Evolutionary conservation across 2,329 filamentous ascomycete species (phyloP), one percentile per base, ranked within the genome.

Genomic region (Lachnellula willkommii): DNA sequence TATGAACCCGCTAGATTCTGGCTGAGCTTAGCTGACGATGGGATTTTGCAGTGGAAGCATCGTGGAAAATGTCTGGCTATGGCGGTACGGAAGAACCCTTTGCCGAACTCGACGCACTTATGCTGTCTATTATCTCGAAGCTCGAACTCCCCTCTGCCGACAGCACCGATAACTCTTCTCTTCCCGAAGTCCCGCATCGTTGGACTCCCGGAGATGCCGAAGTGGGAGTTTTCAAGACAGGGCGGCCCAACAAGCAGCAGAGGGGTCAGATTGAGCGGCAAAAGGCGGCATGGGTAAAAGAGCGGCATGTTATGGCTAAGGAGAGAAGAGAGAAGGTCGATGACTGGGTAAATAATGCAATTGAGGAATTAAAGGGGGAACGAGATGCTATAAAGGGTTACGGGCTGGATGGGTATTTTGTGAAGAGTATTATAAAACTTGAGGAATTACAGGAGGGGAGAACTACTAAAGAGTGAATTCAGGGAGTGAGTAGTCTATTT

Each of bases 211-310:
- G 36, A 12, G 39, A 53, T 50, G 54, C 50, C 9, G 46, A 53
- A 37, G 54, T 56, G 4, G 46, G 54, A 9, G n/a, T 24, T 6
- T 53, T 53, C 14, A 53, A 56, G 28, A 56, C 43, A 22, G 54
- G 54, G 7, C 36, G 40, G 4, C 46, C 54, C 4, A 53, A 56
- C 15, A 56, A 56, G 28, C 54, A 53, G 9, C 50, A 56, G 46
- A 49, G 54, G 32, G 37, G 45, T 0, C 54, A 39, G 15, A 45
- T 56, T 4, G 50, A 42, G 8, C 7, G 43, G 28, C 50, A 53
- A 24, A 43, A 32, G 12, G 42, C 36, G 12, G 42, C 36, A 26
- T 53, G 54, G 50, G 40, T 46, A n/a, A 53, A 49, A 26, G 26
- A 28, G 6, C 36, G 54, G 28, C 47, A 48, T 24, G 24, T 14